These are phyloP conservation scores for Cyberlindnera misumaiensis DNA, from an alignment of 805 yeast genomes.

Conservation along the genomic window DNA sequence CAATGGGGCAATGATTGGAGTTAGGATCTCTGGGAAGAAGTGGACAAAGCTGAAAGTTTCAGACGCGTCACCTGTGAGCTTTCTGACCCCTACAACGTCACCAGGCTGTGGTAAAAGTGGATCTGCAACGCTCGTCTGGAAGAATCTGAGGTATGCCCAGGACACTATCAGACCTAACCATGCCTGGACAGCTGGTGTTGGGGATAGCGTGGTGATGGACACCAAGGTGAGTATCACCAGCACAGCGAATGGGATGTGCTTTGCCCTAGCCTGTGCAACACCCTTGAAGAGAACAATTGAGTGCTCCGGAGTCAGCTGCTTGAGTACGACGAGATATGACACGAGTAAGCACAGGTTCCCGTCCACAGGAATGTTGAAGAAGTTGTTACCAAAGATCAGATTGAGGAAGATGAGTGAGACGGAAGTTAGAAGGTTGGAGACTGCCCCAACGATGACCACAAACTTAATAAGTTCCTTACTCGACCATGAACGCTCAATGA, in stretches of 20 bases:
- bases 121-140: constrained; percentile 50
- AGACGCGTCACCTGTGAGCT: constrained; percentile 75
- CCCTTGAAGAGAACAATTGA: constrained; percentile 43
- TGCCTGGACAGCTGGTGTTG: constrained; percentile 52
- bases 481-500: constrained; percentile 64
- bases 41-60: constrained; percentile 80
- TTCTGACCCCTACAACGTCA: constrained; percentile 23
- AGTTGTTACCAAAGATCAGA: constrained; percentile 19
- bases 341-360: constrained; percentile 50
- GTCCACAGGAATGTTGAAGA: constrained; percentile 37
- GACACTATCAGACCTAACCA: constrained; percentile 55
- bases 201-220: constrained; percentile 25
- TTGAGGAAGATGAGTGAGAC: constrained; percentile 22
- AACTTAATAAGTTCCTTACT: constrained; percentile 44
- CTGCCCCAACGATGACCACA: constrained; percentile 38
- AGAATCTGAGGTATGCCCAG: constrained; percentile 76
- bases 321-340: constrained; percentile 57
- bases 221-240: constrained; percentile 24
- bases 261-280: constrained; percentile 44
- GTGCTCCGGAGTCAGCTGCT: constrained; percentile 61
- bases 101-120: constrained; percentile 43
- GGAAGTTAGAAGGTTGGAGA: constrained; percentile 42
- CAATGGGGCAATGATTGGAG: constrained; percentile 44
- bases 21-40: constrained; percentile 68
- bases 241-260: constrained; percentile 52